Percentiles rank a stretch among this genome's conserved stretches.
These are phyloP conservation scores for Berkeleyomyces basicola DNA, from an alignment of 2,329 filamentous ascomycete species.

Conservation along the genomic window DNA sequence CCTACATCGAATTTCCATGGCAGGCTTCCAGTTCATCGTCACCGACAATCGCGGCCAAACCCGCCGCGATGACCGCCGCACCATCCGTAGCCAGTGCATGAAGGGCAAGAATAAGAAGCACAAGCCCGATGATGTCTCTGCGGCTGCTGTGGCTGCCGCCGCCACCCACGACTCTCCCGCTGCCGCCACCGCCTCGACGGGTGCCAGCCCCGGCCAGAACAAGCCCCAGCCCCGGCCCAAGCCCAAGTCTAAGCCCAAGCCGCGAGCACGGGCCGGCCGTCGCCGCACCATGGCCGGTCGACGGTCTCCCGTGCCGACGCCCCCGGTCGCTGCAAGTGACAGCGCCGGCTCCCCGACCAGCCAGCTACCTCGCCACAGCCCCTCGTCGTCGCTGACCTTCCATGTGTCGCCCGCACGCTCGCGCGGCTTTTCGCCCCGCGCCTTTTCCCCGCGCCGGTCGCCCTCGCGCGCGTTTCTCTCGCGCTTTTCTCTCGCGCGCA, in stretches of 20 bases:
- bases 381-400: neutral
- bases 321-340: neutral
- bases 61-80: conserved; percentile 12
- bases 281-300: neutral
- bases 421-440: neutral
- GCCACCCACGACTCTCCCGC: neutral
- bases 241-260: neutral
- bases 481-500: neutral
- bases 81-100: conserved; percentile 13
- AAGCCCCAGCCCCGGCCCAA: neutral
- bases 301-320: neutral
- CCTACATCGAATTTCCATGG: neutral
- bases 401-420: neutral
- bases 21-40: conserved; percentile 14
- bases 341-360: neutral
- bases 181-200: too few relatives aligned
- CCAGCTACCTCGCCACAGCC: neutral
- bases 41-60: conserved; percentile 14
- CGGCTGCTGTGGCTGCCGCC: neutral
- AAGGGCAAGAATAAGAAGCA: conserved; percentile 12
- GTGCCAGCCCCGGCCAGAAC: neutral
- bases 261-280: neutral
- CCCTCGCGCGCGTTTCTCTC: neutral
- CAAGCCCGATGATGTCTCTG: neutral
- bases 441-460: neutral